phyloP scores from a whole-genome alignment of 1,284 basidiomycete genomes.

The Rhodotorula sp. region DNA sequence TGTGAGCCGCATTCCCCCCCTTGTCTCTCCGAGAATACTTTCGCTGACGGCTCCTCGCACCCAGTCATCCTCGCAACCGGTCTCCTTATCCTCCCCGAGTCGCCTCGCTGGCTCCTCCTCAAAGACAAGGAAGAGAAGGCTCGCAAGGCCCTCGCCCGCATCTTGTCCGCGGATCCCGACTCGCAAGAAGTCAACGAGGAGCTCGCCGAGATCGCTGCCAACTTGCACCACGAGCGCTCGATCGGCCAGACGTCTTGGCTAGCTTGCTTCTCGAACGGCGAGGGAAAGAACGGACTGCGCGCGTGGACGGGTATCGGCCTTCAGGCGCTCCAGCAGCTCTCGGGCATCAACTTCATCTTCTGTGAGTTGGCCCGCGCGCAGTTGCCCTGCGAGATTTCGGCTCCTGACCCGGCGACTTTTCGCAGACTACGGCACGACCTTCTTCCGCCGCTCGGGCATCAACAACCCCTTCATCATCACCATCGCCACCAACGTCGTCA shows the following conservation, averaged over 20 bases:
- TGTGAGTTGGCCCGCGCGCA: constrained; percentile 42
- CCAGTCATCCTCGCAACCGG: constrained; percentile 57
- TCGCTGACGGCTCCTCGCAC: no score
- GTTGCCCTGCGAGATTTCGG: no score
- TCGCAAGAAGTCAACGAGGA: constrained; percentile 40
- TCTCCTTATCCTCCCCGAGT: constrained; percentile 65
- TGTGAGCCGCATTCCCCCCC: neutral
- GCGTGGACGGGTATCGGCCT: constrained; percentile 47
- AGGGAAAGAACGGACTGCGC: constrained; percentile 36
- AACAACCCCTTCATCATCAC: constrained; percentile 67
- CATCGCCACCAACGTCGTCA: constrained; percentile 69
- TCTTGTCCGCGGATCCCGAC: constrained; percentile 31
- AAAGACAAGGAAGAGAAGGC: constrained; percentile 63
- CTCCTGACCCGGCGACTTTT: no score
- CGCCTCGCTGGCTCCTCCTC: constrained; percentile 67
- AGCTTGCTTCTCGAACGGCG: constrained; percentile 40
- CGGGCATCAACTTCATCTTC: constrained; percentile 66
- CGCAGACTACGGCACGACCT: constrained; percentile 61
- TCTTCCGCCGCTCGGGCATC: constrained; percentile 66
- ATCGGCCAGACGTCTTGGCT: constrained; percentile 47
- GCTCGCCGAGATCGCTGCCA: constrained; percentile 41
- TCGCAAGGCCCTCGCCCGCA: constrained; percentile 57
- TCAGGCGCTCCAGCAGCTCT: constrained; percentile 65
- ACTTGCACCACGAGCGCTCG: constrained; percentile 43
- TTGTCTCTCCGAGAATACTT: no score